Evolutionary conservation across 805 yeast species (phyloP).

Genomic region (Nakazawaea peltata): DNA sequence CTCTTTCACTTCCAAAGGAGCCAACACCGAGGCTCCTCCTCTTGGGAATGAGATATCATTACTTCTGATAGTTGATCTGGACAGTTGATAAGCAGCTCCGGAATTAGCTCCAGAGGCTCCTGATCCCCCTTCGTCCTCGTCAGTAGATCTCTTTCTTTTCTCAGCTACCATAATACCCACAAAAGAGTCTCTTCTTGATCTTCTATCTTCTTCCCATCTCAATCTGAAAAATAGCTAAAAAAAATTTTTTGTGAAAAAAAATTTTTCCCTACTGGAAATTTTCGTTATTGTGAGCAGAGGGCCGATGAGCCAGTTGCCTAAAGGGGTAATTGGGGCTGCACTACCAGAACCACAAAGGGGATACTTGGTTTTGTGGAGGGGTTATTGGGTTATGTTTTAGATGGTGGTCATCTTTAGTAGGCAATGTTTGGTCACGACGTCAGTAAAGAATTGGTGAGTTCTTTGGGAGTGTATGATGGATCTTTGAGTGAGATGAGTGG

Average conservation of each 20-base stretch:
- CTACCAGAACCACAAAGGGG: no score
- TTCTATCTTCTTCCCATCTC: no score
- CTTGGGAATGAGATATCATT: constrained; percentile 75
- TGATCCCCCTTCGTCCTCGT: constrained; percentile 21
- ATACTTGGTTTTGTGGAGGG: no score
- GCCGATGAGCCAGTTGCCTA: no score
- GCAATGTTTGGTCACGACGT: no score
- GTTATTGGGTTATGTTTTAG: no score
- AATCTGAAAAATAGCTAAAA: neutral
- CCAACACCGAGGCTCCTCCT: constrained; percentile 84
- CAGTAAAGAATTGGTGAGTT: no score
- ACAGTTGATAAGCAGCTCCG: constrained; percentile 10
- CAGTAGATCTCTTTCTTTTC: constrained; percentile 43
- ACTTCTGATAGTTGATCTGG: constrained; percentile 14
- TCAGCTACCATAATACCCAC: constrained; percentile 17
- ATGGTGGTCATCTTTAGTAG: no score
- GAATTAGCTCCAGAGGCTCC: constrained; percentile 10
- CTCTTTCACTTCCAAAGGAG: constrained; percentile 87
- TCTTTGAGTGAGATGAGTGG: no score
- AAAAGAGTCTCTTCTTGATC: neutral
- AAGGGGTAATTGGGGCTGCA: no score
- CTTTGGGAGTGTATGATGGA: no score
- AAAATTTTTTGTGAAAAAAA: constrained; percentile 9
- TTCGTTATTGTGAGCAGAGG: no score
- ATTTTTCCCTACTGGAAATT: constrained; percentile 8